Conservation (phyloP, 495 filamentous ascomycete genomes). For the Penicillium fimorum region DNA sequence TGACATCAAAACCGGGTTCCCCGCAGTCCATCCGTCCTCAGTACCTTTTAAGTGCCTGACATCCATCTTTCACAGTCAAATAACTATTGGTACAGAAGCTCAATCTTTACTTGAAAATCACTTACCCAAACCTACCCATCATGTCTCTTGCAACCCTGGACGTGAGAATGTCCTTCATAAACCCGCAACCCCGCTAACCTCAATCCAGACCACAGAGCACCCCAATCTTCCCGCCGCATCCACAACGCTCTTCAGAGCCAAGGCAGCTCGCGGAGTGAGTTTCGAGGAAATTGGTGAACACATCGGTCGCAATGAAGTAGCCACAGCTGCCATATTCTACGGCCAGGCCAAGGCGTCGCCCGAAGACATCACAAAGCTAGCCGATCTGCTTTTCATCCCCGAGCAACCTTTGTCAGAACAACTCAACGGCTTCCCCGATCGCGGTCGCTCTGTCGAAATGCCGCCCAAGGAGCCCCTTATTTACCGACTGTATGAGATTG, state of each 20-base stretch:
- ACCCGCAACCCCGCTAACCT: slow-evolving; percentile 6
- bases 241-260: slow-evolving; percentile 78
- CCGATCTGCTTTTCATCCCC: slow-evolving; percentile 62
- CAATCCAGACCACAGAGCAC: slow-evolving; percentile 39
- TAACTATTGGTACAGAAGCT: background rate
- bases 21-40: slow-evolving; percentile 1
- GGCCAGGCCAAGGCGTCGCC: slow-evolving; percentile 79
- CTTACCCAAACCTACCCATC: background rate
- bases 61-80: background rate
- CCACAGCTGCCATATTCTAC: slow-evolving; percentile 91
- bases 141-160: slow-evolving; percentile 47
- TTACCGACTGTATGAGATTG: slow-evolving; percentile 92
- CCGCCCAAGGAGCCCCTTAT: slow-evolving; percentile 91
- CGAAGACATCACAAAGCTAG: slow-evolving; percentile 74
- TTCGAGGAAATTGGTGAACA: slow-evolving; percentile 78
- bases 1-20: background rate
- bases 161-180: slow-evolving; percentile 19
- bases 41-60: background rate
- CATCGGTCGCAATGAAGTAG: slow-evolving; percentile 84
- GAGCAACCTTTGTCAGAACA: slow-evolving; percentile 57
- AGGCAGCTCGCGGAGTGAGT: slow-evolving; percentile 68
- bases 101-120: background rate
- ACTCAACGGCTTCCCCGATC: slow-evolving; percentile 73
- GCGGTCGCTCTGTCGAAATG: slow-evolving; percentile 85
- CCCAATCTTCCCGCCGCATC: slow-evolving; percentile 65